Conservation (phyloP, 257 asterid genomes). For the Lantana camara region DNA sequence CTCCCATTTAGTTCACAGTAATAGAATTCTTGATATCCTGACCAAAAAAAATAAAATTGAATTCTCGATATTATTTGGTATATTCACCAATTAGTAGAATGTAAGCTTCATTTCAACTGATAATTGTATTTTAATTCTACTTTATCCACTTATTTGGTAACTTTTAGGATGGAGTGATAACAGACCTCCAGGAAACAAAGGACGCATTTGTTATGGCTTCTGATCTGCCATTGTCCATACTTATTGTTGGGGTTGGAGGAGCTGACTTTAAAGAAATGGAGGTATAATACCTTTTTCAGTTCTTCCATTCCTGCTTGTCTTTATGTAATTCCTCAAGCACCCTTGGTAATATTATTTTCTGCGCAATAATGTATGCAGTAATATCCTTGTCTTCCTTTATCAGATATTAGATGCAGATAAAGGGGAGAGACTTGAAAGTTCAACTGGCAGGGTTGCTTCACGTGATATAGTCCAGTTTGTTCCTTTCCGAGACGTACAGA, state of each 20-base stretch:
- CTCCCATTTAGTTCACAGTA: constrained; percentile 20
- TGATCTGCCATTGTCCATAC: constrained; percentile 92
- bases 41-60: too few relatives aligned
- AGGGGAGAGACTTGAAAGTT: constrained; percentile 85
- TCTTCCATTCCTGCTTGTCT: constrained; percentile 21
- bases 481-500: constrained; percentile 85
- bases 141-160: constrained; percentile 14
- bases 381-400: constrained; percentile 21
- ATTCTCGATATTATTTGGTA: neutral
- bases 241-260: constrained; percentile 98
- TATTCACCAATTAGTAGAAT: constrained; percentile 18
- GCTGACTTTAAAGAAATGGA: constrained; percentile 99
- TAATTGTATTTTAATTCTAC: constrained; percentile 6
- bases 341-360: constrained; percentile 1
- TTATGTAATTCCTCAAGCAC: constrained; percentile 4
- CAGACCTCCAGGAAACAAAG: constrained; percentile 98
- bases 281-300: constrained; percentile 41
- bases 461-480: constrained; percentile 98
- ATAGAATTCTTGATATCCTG: neutral
- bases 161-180: constrained; percentile 94
- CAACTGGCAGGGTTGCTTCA: constrained; percentile 89
- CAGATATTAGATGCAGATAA: constrained; percentile 95
- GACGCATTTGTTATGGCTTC: constrained; percentile 93
- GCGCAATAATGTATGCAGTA: constrained; percentile 4
- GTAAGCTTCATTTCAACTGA: constrained; percentile 5